These are phyloP conservation scores for Kuraishia borneana DNA, from an alignment of 805 yeast species.

Conservation along the genomic window DNA sequence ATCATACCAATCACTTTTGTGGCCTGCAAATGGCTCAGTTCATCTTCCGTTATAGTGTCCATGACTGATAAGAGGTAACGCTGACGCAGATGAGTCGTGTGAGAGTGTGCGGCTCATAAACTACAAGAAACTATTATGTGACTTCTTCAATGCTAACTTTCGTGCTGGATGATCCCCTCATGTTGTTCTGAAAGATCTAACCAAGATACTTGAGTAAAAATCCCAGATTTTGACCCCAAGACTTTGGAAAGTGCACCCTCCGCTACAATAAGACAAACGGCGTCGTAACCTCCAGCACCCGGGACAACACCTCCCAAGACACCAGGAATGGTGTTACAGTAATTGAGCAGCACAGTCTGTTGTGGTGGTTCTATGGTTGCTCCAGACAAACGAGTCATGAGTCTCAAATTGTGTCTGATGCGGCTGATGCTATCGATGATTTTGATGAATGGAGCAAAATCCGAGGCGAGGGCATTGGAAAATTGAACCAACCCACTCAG, in stretches of 20 bases:
- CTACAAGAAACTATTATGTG: too few relatives aligned
- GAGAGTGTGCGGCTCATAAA: too few relatives aligned
- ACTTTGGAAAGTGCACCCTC: slow-evolving; percentile 28
- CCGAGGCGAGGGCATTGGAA: slow-evolving; percentile 2
- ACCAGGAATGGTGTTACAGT: slow-evolving; percentile 48
- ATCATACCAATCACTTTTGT: slow-evolving; percentile 72
- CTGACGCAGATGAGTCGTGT: too few relatives aligned
- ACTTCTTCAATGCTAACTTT: too few relatives aligned
- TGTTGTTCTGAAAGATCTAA: slow-evolving; percentile 53
- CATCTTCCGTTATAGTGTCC: slow-evolving; percentile 21
- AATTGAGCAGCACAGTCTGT: slow-evolving; percentile 63
- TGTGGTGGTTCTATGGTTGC: slow-evolving; percentile 82
- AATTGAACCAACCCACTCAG: slow-evolving; percentile 2
- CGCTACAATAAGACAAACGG: slow-evolving; percentile 62
- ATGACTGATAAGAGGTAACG: too few relatives aligned
- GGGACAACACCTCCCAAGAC: slow-evolving; percentile 96
- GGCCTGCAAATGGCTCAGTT: not conserved
- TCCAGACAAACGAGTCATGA: slow-evolving; percentile 51
- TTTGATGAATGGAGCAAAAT: slow-evolving; percentile 15
- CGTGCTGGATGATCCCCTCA: slow-evolving; percentile 46
- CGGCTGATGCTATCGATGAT: slow-evolving; percentile 28
- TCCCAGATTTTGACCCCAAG: slow-evolving; percentile 2
- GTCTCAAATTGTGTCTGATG: slow-evolving; percentile 49
- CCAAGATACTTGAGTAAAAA: slow-evolving; percentile 49
- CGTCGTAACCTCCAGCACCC: slow-evolving; percentile 98